These are phyloP conservation scores for Platismatia glauca DNA, from an alignment of 495 filamentous ascomycete genomes.

Conservation along the genomic window DNA sequence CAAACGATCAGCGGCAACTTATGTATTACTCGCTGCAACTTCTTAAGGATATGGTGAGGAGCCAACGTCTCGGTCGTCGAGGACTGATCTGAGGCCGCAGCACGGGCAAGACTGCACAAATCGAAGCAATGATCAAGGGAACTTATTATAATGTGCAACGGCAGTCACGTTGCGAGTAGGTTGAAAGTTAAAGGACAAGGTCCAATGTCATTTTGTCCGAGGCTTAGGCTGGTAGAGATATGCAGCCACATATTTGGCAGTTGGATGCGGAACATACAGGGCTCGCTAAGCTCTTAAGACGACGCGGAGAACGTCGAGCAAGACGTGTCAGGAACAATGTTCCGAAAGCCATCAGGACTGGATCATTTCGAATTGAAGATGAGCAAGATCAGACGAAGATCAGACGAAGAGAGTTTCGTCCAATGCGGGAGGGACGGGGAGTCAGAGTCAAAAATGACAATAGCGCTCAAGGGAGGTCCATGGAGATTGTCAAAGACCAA, in stretches of 20 bases:
- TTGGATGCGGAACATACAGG: neutral
- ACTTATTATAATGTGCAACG: neutral
- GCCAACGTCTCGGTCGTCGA: neutral
- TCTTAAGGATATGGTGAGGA: neutral
- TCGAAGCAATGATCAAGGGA: neutral
- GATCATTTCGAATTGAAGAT: neutral
- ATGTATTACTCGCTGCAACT: neutral
- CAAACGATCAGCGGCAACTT: neutral
- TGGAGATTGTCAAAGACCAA: neutral
- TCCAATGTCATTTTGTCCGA: neutral
- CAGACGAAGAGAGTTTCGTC: neutral
- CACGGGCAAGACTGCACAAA: neutral
- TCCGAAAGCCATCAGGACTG: neutral
- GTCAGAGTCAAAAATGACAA: neutral
- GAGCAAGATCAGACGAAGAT: conserved; percentile 6
- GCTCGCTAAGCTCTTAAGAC: neutral
- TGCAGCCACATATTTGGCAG: conserved; percentile 12
- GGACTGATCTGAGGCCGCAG: neutral
- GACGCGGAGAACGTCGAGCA: neutral
- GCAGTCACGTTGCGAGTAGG: neutral
- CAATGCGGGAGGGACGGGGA: neutral
- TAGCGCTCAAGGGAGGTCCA: neutral
- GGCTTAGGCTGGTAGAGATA: neutral
- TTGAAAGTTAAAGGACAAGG: neutral
- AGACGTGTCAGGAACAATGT: neutral